These are phyloP conservation scores for Rhododendron ovatum DNA, from an alignment of 148 eudicot species.

Conservation along the genomic window DNA sequence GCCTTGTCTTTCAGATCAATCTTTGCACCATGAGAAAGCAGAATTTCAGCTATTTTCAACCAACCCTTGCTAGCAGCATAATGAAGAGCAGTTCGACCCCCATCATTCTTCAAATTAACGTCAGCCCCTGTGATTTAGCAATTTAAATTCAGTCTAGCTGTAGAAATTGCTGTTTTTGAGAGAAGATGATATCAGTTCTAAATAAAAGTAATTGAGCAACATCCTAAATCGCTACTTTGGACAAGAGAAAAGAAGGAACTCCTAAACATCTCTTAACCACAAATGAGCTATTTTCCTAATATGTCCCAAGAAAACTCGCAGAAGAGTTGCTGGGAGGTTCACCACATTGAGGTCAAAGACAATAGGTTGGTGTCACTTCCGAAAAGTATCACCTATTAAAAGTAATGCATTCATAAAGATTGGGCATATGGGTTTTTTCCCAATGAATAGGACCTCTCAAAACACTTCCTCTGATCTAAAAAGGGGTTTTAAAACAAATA, in stretches of 20 bases:
- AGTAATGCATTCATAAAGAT: not conserved
- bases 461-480: not conserved
- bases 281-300: not conserved
- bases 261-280: not conserved
- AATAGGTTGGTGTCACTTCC: not conserved
- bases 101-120: conserved; percentile 80
- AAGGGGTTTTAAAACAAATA: not conserved
- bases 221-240: not conserved
- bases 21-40: conserved; percentile 75
- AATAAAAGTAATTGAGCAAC: not conserved
- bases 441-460: not conserved
- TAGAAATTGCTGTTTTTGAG: not conserved
- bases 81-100: conserved; percentile 95
- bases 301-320: not conserved
- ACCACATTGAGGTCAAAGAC: not conserved
- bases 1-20: conserved; percentile 86
- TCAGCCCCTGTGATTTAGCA: conserved; percentile 66
- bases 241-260: not conserved
- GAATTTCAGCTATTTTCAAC: conserved; percentile 67
- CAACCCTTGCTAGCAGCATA: conserved; percentile 98
- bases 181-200: not conserved
- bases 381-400: not conserved
- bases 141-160: not conserved
- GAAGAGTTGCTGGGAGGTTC: not conserved
- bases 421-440: not conserved